Base-by-base conservation (phyloP, 2,329 filamentous ascomycete genomes). In the Ceratocystis harringtonii region DNA sequence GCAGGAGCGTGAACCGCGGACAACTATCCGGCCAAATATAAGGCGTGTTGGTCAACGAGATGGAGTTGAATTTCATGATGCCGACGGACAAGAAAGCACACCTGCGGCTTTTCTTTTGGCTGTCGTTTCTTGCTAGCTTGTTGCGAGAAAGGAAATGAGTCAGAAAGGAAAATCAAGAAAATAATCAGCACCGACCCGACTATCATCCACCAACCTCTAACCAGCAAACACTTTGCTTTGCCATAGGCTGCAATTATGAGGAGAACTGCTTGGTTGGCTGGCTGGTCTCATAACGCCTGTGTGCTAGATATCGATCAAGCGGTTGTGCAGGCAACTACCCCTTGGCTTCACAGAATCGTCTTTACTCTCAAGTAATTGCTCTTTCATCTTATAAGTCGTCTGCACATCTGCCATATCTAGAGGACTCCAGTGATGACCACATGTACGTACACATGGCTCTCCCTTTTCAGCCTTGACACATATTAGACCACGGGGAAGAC, bases 1-100 rank as follows among this genome's bases (percentile, higher is more conserved):
- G 60, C 41, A 66, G 44, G 48, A 66, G 48, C 15, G 28, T 52
- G 44, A 44, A 25, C 36, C 44, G 65, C 41, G 61, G 32, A 3
- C 52, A 60, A 52, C 25, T n/a, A 3, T 30, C 25, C 1, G 61
- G 61, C 61, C 61, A 62, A 3, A 19, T 15, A 28, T 62, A 62
- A 15, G 61, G 61, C 43, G 45, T 30, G 43, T 48, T 48, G 43
- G 61, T 48, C 10, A 62, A n/a, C 0, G 61, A 50, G 43, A 62
- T 48, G 43, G 61, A 48, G 25, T 48, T 32, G 5, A 7, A 50
- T 28, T 30, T 30, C 61, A 62, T 62, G 43, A 22, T 28, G 52
- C 12, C 4, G 22, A 30, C 3, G 28, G 22, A 3, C 7, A 7
- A 25, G 36, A 2, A 19, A 4, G 10, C 30, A 22, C 58, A 41